phyloP scores from a whole-genome alignment of 352 stramenopile genomes.

The Phytophthora europaea region DNA sequence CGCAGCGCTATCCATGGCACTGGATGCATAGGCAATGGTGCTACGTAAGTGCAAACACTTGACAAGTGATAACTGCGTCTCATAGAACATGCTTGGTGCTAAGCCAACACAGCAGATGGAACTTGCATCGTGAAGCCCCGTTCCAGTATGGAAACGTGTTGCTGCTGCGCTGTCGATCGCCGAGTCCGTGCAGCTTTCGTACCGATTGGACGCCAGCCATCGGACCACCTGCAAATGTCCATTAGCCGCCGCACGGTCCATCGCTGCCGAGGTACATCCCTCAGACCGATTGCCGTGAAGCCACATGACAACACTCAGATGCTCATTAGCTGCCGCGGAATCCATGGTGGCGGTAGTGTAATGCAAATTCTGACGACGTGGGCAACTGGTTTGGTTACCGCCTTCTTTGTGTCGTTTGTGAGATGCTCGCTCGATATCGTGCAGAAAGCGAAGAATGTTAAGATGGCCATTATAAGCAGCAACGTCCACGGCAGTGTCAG shows the following conservation, averaged over 20 bases:
- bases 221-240: neutral
- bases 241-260: neutral
- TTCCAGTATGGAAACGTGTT: neutral
- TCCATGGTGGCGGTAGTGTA: neutral
- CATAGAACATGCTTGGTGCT: neutral
- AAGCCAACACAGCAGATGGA: neutral
- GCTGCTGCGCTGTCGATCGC: neutral
- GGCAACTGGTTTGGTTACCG: neutral
- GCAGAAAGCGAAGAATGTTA: neutral
- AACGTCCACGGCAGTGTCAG: neutral
- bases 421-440: neutral
- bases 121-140: neutral
- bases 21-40: neutral
- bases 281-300: constrained; percentile 7
- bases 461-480: neutral
- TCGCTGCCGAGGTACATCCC: neutral
- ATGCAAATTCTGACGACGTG: neutral
- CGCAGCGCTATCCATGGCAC: constrained; percentile 6
- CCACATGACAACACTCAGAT: neutral
- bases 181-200: neutral
- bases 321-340: neutral
- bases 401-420: neutral
- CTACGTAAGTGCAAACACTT: neutral
- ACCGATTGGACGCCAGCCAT: neutral
- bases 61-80: neutral